phyloP scores from a whole-genome alignment of 2,329 filamentous ascomycete species.

The Arthrinium puccinioides region DNA sequence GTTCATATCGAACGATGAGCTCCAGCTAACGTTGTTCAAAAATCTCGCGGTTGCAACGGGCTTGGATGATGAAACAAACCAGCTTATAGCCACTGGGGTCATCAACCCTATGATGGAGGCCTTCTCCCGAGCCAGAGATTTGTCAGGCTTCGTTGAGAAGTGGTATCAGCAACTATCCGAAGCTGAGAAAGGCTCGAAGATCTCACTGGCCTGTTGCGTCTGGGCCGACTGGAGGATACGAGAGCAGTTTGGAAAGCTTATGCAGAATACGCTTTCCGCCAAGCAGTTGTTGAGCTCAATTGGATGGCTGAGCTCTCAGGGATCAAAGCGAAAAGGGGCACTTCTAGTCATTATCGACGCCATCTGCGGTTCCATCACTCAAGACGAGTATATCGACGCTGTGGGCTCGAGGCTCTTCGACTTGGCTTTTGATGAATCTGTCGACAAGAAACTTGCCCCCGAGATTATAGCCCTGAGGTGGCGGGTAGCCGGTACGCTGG shows the following conservation, averaged over 20 bases:
- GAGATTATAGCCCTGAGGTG: slow-evolving; percentile 18
- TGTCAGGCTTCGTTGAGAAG: slow-evolving; percentile 28
- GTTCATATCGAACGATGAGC: slow-evolving; percentile 29
- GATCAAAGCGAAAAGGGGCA: slow-evolving; percentile 14
- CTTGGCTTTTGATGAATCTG: slow-evolving; percentile 19
- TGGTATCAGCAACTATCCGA: slow-evolving; percentile 25
- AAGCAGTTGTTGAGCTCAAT: slow-evolving; percentile 27
- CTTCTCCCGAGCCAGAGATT: slow-evolving; percentile 31
- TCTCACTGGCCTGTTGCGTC: slow-evolving; percentile 12
- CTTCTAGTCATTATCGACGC: slow-evolving; percentile 29
- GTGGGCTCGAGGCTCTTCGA: slow-evolving; percentile 24
- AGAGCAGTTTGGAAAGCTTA: slow-evolving; percentile 16
- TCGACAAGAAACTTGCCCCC: slow-evolving; percentile 12
- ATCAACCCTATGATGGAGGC: slow-evolving; percentile 31
- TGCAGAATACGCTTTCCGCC: slow-evolving; percentile 28
- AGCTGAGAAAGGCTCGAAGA: slow-evolving; percentile 1
- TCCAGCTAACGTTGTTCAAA: slow-evolving; percentile 22
- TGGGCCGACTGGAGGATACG: slow-evolving; percentile 20
- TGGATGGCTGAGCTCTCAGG: slow-evolving; percentile 22
- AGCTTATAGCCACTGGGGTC: slow-evolving; percentile 23
- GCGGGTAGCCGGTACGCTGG: slow-evolving; percentile 18
- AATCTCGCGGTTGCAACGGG: slow-evolving; percentile 18
- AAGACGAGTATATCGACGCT: slow-evolving; percentile 22
- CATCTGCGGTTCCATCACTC: slow-evolving; percentile 25
- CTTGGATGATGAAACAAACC: slow-evolving; percentile 11